Percentiles rank a stretch among this genome's conserved stretches.
These are phyloP conservation scores for Ricinus communis DNA, from an alignment of 345 rosid species.

Conservation along the genomic window DNA sequence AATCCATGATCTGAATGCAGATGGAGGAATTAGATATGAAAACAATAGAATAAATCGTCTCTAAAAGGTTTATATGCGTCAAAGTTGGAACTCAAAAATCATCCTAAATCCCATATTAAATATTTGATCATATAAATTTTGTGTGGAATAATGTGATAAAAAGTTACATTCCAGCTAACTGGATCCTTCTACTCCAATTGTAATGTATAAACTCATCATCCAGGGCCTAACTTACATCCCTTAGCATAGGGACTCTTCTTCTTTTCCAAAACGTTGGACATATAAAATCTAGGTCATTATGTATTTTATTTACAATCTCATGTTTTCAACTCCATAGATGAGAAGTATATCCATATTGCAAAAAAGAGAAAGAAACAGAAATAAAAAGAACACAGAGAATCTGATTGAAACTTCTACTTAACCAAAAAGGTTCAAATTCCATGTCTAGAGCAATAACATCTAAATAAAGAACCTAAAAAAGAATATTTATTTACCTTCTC, in stretches of 20 bases:
- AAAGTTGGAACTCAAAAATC: neutral
- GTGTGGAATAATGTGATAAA: neutral
- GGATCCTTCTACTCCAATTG: neutral
- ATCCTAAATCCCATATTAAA: neutral
- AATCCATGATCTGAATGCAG: constrained; percentile 90
- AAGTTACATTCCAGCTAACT: neutral
- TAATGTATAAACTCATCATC: neutral
- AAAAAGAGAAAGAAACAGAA: neutral
- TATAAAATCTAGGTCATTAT: neutral
- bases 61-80: neutral
- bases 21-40: constrained; percentile 6
- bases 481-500: neutral
- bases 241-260: neutral
- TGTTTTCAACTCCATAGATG: neutral
- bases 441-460: neutral
- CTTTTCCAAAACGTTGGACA: neutral
- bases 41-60: constrained; percentile 1
- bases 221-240: neutral
- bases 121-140: neutral
- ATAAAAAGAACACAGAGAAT: neutral
- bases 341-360: neutral
- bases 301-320: neutral
- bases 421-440: constrained; percentile 4
- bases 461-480: neutral
- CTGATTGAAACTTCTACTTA: neutral